A percentile compares a stretch with the other conserved stretches of the same genome.
phyloP scores from a whole-genome alignment of 345 rosid genomes.

The Populus simonii region DNA sequence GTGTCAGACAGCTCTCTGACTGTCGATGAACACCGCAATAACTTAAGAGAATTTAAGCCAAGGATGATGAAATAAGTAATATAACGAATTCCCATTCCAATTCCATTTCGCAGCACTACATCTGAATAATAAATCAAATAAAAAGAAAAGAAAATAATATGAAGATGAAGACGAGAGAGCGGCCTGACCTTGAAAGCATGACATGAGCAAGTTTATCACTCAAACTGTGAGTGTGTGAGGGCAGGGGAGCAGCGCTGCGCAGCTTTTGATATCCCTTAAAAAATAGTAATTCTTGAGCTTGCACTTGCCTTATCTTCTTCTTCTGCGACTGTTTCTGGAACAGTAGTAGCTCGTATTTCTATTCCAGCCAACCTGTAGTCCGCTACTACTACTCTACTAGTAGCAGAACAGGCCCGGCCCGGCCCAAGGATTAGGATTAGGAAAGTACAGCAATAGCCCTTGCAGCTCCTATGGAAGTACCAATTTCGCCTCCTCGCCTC shows the following conservation, averaged over 20 bases:
- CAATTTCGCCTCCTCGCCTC: neutral
- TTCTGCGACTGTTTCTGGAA: neutral
- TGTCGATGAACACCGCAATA: neutral
- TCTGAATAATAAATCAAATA: no score
- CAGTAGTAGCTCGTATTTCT: neutral
- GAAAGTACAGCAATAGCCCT: neutral
- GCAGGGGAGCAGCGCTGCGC: no score
- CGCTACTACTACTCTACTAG: neutral
- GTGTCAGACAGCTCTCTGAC: no score
- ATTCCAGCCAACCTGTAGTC: neutral
- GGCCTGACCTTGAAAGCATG: neutral
- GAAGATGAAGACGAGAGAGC: neutral
- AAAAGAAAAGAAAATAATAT: no score
- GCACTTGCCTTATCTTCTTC: neutral
- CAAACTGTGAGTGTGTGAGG: no score
- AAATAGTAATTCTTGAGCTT: neutral
- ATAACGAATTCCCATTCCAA: neutral
- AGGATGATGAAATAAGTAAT: neutral
- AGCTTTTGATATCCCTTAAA: no score
- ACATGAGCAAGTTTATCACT: no score
- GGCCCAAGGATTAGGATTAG: no score
- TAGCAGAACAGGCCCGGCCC: no score
- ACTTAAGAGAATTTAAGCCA: neutral
- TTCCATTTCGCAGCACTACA: no score
- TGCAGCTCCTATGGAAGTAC: neutral